Percentiles rank a stretch among this genome's conserved stretches.
These are phyloP conservation scores for Blastobotrys serpentis DNA, from an alignment of 1,139 yeast genomes.

Conservation along the genomic window DNA sequence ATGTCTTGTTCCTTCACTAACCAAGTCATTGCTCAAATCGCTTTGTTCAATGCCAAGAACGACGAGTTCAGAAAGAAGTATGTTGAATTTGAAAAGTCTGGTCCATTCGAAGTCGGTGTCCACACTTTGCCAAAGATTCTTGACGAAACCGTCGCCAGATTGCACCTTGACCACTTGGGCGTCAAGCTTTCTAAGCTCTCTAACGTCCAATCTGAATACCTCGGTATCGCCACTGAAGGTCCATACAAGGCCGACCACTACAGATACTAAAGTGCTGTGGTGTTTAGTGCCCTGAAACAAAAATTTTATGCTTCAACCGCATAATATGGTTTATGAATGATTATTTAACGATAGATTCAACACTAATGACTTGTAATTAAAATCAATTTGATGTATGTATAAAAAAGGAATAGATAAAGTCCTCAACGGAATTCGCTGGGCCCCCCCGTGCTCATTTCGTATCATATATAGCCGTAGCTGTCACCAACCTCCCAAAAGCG, in stretches of 20 bases:
- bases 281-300: constrained; percentile 1
- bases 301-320: constrained; percentile 30
- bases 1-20: constrained; percentile 99
- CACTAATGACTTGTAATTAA: constrained; percentile 17
- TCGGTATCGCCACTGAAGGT: constrained; percentile 90
- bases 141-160: constrained; percentile 98
- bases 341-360: constrained; percentile 17
- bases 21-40: constrained; percentile 99
- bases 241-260: constrained; percentile 98
- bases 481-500: too few species aligned
- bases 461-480: too few species aligned
- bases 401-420: too few species aligned
- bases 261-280: constrained; percentile 71
- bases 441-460: too few species aligned
- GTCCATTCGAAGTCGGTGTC: constrained; percentile 89
- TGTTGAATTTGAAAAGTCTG: constrained; percentile 92
- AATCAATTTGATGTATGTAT: constrained; percentile 2
- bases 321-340: constrained; percentile 14
- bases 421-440: too few species aligned
- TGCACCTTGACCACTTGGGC: constrained; percentile 95
- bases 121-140: constrained; percentile 97
- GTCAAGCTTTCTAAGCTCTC: constrained; percentile 82
- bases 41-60: constrained; percentile 90
- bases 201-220: constrained; percentile 87
- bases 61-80: constrained; percentile 72